Evolutionary conservation across 306 rosid genomes (phyloP), one percentile per base, ranked within the genome.

Genomic region (Corylus americana): DNA sequence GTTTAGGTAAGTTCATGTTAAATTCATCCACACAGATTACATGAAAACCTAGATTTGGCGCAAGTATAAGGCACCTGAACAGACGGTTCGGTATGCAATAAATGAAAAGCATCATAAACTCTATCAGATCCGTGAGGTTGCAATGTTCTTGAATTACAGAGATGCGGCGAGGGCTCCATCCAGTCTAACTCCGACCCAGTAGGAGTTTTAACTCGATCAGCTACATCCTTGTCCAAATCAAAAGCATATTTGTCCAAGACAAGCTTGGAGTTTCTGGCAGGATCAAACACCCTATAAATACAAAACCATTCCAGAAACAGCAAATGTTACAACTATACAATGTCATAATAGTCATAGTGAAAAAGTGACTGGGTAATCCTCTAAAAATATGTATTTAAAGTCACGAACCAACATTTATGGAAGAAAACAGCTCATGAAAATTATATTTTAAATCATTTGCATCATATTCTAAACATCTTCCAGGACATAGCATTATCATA

Each of bases 71-170:
- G 75, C 62, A 91, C 98, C 98, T 89, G 92, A 78, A 93, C 82
- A 37, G 87, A 77, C 59, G 90, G 88, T 66, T 93, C 98, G 17
- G 86, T 91, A 82, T 86, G 90, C 87, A 93, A 84, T 11, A 91
- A 81, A 80, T 80, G 89, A 80, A 93, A 84, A 61, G 97, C 97
- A 73, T 87, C 83, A 63, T 77, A 83, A 83, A 91, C 89, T 70
- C 79, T 70, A 17, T 85, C 85, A 58, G 70, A 74, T 58, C 86
- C 89, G 48, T 54, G 62, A 72, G 51, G 50, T 55, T 75, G 83
- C 50, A 78, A 57, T 59, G 70, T 22, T 44, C 31, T 77, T 8
- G 89, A 77, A 45, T 84, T 79, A 73, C 77, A 87, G 55, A 80
- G 71, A 80, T 37, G 45, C 58, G 85, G 31, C 79, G 90, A 76